Percentiles rank a stretch among this genome's conserved stretches.
Evolutionary conservation across 2,329 filamentous ascomycete species (phyloP).

Genomic region (Plectosphaerella sp.): DNA sequence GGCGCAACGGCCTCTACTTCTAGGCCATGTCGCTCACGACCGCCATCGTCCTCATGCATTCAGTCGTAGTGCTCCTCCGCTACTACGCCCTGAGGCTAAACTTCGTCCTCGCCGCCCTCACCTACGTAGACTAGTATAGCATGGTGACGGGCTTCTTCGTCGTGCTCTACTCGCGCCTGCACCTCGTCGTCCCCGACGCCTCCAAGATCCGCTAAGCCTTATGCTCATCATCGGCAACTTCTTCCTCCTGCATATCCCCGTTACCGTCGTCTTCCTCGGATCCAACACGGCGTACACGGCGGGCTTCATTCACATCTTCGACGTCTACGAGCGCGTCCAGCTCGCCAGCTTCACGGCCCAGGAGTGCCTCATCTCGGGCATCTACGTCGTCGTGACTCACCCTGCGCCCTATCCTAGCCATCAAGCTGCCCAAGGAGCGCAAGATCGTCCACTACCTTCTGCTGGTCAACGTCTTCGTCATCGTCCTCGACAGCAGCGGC

Average conservation of each 20-base stretch:
- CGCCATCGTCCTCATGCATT: slow-evolving; percentile 44
- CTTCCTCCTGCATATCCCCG: slow-evolving; percentile 42
- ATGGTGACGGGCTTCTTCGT: slow-evolving; percentile 47
- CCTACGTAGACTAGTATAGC: slow-evolving; percentile 43
- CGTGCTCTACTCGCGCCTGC: slow-evolving; percentile 40
- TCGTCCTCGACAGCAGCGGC: slow-evolving; percentile 13
- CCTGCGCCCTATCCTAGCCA: slow-evolving; percentile 13
- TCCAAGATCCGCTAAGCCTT: slow-evolving; percentile 24
- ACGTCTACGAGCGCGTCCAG: slow-evolving; percentile 48
- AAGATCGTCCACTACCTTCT: slow-evolving; percentile 32
- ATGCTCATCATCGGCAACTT: slow-evolving; percentile 48
- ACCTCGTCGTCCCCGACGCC: slow-evolving; percentile 40
- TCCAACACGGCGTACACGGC: slow-evolving; percentile 20
- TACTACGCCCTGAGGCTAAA: slow-evolving; percentile 1
- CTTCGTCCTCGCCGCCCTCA: not conserved
- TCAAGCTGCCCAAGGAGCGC: slow-evolving; percentile 35
- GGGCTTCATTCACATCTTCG: slow-evolving; percentile 23
- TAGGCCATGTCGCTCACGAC: slow-evolving; percentile 22
- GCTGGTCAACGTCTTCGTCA: slow-evolving; percentile 32
- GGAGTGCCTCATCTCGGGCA: slow-evolving; percentile 46
- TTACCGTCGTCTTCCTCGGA: slow-evolving; percentile 44
- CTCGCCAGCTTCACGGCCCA: slow-evolving; percentile 53
- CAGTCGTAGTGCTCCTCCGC: slow-evolving; percentile 48
- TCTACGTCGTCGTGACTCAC: slow-evolving; percentile 48
- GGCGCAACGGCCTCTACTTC: slow-evolving; percentile 21